Evolutionary conservation across 176 grass and related monocot genomes (phyloP).

Genomic region (Leersia perrieri): DNA sequence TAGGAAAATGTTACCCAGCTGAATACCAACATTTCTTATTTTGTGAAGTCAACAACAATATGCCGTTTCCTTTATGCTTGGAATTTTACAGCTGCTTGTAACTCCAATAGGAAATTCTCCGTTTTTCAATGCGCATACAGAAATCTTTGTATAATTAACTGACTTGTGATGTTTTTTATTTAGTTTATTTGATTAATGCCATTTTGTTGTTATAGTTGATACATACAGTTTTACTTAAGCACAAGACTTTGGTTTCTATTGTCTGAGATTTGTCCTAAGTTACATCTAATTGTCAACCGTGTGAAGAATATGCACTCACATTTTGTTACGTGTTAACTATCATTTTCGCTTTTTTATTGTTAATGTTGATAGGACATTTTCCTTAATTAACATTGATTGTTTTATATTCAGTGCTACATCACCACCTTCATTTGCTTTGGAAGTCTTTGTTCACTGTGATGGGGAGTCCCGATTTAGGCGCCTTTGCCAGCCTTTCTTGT

Average conservation of each 20-base stretch:
- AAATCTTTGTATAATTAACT: neutral
- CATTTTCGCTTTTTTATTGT: conserved; percentile 13
- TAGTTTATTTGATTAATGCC: neutral
- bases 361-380: conserved; percentile 9
- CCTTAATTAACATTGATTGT: conserved; percentile 14
- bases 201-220: neutral
- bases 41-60: neutral
- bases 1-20: neutral
- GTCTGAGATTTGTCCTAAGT: neutral
- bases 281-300: neutral
- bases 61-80: neutral
- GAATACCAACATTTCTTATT: neutral
- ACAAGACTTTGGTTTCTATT: conserved; percentile 20
- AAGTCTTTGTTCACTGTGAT: conserved; percentile 93
- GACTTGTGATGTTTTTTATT: neutral
- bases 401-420: conserved; percentile 70
- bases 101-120: neutral
- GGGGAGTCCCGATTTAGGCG: conserved; percentile 97
- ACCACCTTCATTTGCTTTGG: conserved; percentile 95
- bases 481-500: conserved; percentile 94
- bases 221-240: neutral
- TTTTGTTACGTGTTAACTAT: conserved; percentile 14
- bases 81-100: neutral
- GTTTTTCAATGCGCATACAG: neutral
- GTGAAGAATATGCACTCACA: neutral